These are phyloP conservation scores for Glaciozyma martinii DNA, from an alignment of 768 basidiomycete genomes.

Conservation along the genomic window DNA sequence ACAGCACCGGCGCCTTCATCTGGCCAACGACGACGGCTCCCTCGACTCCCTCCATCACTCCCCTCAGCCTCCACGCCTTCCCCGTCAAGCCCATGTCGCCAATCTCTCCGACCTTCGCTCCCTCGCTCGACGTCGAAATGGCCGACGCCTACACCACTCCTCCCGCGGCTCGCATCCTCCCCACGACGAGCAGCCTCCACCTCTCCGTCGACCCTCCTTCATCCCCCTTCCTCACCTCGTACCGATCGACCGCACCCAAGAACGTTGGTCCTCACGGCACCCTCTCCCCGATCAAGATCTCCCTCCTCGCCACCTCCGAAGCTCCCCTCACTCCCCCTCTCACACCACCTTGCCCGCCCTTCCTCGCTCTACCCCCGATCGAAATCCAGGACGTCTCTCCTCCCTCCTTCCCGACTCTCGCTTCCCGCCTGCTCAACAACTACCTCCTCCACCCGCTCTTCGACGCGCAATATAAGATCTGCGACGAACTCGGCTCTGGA, in stretches of 20 bases:
- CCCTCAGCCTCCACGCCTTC: not conserved
- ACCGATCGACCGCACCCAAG: not conserved
- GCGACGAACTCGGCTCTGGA: conserved; percentile 60
- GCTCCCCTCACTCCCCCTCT: conserved; percentile 29
- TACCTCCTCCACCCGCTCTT: conserved; percentile 35
- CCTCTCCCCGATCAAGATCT: conserved; percentile 2
- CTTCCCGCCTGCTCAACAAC: conserved; percentile 14
- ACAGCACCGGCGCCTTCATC: too few species aligned
- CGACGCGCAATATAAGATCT: conserved; percentile 36
- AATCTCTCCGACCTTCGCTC: not conserved
- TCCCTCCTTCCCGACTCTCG: conserved; percentile 15
- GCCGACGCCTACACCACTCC: conserved; percentile 23
- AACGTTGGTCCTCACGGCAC: conserved; percentile 4
- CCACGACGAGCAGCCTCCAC: not conserved
- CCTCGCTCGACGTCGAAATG: conserved; percentile 11
- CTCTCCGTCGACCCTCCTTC: not conserved
- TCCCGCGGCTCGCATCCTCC: conserved; percentile 5
- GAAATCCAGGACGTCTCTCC: not conserved
- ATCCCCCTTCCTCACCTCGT: not conserved
- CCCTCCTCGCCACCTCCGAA: conserved; percentile 4
- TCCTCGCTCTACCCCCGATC: not conserved
- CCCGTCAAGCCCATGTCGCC: not conserved
- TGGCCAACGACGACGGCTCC: too few species aligned
- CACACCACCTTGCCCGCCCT: conserved; percentile 17
- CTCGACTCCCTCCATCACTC: too few species aligned